A percentile compares a stretch with the other conserved stretches of the same genome.
Conservation (phyloP, 2,329 filamentous ascomycete genomes). For the Aaosphaeria pasadenensis region DNA sequence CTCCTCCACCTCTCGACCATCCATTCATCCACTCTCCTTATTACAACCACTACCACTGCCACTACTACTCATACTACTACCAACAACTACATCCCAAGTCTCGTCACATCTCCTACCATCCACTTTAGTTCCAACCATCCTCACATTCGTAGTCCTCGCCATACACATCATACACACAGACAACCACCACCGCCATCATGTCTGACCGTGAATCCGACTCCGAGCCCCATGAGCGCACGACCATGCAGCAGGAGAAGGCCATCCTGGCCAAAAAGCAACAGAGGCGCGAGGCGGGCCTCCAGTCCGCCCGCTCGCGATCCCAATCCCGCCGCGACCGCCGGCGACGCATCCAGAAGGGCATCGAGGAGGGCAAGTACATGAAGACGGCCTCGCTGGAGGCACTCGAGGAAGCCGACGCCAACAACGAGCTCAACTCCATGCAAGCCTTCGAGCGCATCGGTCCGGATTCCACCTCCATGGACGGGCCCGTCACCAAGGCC, state of each 20-base stretch:
- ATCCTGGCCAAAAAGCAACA: conserved; percentile 40
- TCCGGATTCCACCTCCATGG: conserved; percentile 55
- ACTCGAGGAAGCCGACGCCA: conserved; percentile 52
- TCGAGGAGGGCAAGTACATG: conserved; percentile 51
- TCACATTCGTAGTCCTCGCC: background rate
- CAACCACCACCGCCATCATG: conserved; percentile 18
- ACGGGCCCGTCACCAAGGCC: conserved; percentile 54
- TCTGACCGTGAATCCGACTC: conserved; percentile 31
- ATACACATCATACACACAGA: too few species aligned
- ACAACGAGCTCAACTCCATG: conserved; percentile 46
- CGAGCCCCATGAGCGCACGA: conserved; percentile 40
- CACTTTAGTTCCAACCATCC: background rate
- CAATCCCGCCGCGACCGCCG: conserved; percentile 47
- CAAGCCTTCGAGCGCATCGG: conserved; percentile 56
- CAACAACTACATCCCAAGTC: too few species aligned
- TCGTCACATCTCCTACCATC: background rate
- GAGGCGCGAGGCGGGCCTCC: conserved; percentile 35
- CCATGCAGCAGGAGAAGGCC: conserved; percentile 46
- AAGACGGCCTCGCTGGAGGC: conserved; percentile 48
- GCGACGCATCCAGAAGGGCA: conserved; percentile 44
- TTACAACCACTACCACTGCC: conserved; percentile 3
- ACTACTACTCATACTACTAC: background rate
- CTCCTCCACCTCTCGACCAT: background rate
- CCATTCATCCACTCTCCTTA: conserved; percentile 3
- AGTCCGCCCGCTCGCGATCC: conserved; percentile 46